Percentiles rank a stretch among this genome's conserved stretches.
Evolutionary conservation across 257 asterid genomes (phyloP).

Genomic region (Przewalskia tangutica): DNA sequence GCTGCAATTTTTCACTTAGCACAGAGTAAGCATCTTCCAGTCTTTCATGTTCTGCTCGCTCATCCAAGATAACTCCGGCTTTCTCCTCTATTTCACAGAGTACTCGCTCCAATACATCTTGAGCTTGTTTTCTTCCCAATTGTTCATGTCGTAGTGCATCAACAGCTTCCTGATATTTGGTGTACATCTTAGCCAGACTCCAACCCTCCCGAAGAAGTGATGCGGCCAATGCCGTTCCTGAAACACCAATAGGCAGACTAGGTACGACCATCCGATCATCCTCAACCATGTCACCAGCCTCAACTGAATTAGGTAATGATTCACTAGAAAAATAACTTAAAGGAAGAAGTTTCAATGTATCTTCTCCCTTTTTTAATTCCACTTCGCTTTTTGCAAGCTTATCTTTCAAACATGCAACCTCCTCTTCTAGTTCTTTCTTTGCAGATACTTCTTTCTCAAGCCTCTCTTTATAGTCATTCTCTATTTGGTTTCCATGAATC

Average conservation of each 20-base stretch:
- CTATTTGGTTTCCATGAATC: slow-evolving; percentile 68
- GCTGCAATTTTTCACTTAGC: slow-evolving; percentile 59
- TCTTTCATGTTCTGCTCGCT: slow-evolving; percentile 88
- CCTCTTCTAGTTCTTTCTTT: slow-evolving; percentile 65
- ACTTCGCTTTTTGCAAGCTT: slow-evolving; percentile 36
- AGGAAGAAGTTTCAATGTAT: slow-evolving; percentile 39
- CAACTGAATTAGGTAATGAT: slow-evolving; percentile 17
- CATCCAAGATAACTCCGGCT: slow-evolving; percentile 75
- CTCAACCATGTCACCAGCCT: slow-evolving; percentile 27
- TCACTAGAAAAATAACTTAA: slow-evolving; percentile 30
- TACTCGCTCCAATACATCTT: slow-evolving; percentile 86
- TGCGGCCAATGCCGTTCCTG: slow-evolving; percentile 95
- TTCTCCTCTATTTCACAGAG: slow-evolving; percentile 81
- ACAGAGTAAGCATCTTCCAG: slow-evolving; percentile 59
- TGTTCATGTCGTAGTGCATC: slow-evolving; percentile 92
- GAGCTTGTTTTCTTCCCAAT: slow-evolving; percentile 77
- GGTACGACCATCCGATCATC: slow-evolving; percentile 67
- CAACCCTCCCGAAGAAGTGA: slow-evolving; percentile 97
- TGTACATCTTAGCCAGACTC: slow-evolving; percentile 76
- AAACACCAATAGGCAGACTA: slow-evolving; percentile 64
- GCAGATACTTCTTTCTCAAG: slow-evolving; percentile 59
- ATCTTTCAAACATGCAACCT: slow-evolving; percentile 44
- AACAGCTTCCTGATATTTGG: slow-evolving; percentile 86
- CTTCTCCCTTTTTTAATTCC: slow-evolving; percentile 57
- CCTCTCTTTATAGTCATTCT: slow-evolving; percentile 62